These are phyloP conservation scores for Senna tora DNA, from an alignment of 306 rosid species.

Conservation along the genomic window DNA sequence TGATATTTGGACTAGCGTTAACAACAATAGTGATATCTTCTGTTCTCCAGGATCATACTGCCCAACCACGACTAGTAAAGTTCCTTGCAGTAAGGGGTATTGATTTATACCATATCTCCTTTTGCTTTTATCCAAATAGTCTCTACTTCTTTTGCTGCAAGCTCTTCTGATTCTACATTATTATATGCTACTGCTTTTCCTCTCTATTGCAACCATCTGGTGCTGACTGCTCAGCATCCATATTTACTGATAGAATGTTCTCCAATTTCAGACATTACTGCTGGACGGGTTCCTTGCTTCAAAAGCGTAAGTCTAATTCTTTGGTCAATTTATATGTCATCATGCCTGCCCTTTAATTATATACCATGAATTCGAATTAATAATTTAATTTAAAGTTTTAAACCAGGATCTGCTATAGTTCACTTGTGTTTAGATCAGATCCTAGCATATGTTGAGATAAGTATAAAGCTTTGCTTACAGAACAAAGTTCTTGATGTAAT, in stretches of 20 bases:
- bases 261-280: slow-evolving; percentile 74
- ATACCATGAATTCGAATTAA: background rate
- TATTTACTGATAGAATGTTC: slow-evolving; percentile 41
- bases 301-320: slow-evolving; percentile 58
- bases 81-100: slow-evolving; percentile 76
- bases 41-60: slow-evolving; percentile 87
- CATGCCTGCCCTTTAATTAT: background rate
- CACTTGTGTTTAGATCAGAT: slow-evolving; percentile 11
- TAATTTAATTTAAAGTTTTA: background rate
- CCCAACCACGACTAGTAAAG: slow-evolving; percentile 59
- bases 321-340: slow-evolving; percentile 17
- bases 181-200: background rate
- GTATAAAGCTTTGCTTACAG: background rate
- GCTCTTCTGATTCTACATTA: background rate
- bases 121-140: slow-evolving; percentile 24
- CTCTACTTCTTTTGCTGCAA: slow-evolving; percentile 38
- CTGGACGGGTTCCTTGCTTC: slow-evolving; percentile 70
- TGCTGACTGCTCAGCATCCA: slow-evolving; percentile 34
- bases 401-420: background rate
- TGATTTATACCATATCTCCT: slow-evolving; percentile 50
- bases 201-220: slow-evolving; percentile 14
- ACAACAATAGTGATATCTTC: slow-evolving; percentile 65
- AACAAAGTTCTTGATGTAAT: background rate
- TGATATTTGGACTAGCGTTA: slow-evolving; percentile 69
- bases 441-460: slow-evolving; percentile 22